A percentile compares a stretch with the other conserved stretches of the same genome.
phyloP scores from a whole-genome alignment of 139 green algal species.

The Chlorella sp. region DNA sequence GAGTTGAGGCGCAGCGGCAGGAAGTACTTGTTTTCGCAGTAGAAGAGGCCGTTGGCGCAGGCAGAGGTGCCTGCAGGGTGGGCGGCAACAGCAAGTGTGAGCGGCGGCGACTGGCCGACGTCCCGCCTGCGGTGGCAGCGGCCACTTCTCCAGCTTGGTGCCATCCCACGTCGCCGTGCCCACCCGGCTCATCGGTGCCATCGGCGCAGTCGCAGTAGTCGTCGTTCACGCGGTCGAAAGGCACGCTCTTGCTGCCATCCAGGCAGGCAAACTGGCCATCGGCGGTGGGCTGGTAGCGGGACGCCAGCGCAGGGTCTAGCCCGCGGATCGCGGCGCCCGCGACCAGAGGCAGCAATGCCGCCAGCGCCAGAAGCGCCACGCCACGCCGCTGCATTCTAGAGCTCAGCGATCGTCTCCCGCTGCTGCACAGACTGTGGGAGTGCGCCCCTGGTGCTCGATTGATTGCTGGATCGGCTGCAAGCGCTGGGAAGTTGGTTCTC shows the following conservation, averaged over 20 bases:
- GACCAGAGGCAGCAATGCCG: background rate
- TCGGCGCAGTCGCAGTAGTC: constrained; percentile 96
- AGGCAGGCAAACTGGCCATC: constrained; percentile 72
- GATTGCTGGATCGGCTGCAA: background rate
- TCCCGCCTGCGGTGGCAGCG: too few relatives aligned
- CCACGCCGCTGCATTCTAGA: too few relatives aligned
- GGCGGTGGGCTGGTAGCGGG: constrained; percentile 23
- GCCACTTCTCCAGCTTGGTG: background rate
- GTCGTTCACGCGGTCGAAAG: constrained; percentile 82
- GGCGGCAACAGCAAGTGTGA: background rate
- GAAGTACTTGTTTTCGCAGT: constrained; percentile 86
- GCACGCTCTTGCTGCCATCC: constrained; percentile 58
- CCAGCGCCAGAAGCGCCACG: constrained; percentile 8
- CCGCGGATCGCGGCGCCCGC: constrained; percentile 6
- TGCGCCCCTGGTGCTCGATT: background rate
- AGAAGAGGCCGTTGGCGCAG: constrained; percentile 85
- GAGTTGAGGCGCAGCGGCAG: constrained; percentile 70
- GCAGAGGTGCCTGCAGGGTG: constrained; percentile 83
- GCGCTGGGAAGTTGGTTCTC: too few relatives aligned
- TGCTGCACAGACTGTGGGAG: background rate
- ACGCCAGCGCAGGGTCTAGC: constrained; percentile 19
- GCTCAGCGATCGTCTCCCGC: background rate
- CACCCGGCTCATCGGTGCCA: constrained; percentile 93
- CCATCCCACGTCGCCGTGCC: background rate
- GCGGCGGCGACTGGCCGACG: background rate